A percentile compares a stretch with the other conserved stretches of the same genome.
phyloP scores from a whole-genome alignment of 129 eudicot species.

The Flaveria brownii region DNA sequence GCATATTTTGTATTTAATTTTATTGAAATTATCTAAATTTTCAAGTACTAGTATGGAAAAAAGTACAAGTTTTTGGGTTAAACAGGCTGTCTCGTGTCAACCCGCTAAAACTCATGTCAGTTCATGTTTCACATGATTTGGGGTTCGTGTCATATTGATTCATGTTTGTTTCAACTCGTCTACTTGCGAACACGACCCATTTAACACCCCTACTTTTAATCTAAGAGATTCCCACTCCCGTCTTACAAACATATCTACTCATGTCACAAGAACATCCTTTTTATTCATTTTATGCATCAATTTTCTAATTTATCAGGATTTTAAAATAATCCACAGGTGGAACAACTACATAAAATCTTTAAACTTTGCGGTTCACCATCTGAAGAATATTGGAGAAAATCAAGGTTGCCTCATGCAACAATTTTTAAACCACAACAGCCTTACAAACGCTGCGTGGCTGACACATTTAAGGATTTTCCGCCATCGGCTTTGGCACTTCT shows the following conservation, averaged over 20 bases:
- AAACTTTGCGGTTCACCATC: slow-evolving; percentile 89
- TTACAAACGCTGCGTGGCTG: slow-evolving; percentile 61
- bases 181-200: neutral
- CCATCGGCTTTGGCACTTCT: slow-evolving; percentile 55
- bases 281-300: neutral
- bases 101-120: neutral
- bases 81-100: neutral
- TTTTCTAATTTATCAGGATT: neutral
- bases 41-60: neutral
- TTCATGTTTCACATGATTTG: neutral
- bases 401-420: slow-evolving; percentile 67
- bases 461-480: slow-evolving; percentile 65
- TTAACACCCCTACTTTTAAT: too few relatives aligned
- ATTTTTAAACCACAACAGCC: slow-evolving; percentile 65
- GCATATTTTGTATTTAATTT: too few relatives aligned
- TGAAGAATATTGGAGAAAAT: slow-evolving; percentile 71
- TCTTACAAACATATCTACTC: neutral
- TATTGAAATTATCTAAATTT: neutral
- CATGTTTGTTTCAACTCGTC: neutral
- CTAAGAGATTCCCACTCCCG: too few relatives aligned
- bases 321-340: slow-evolving; percentile 46
- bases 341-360: slow-evolving; percentile 76
- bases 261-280: neutral
- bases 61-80: neutral
- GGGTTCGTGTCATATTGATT: neutral